A percentile compares a stretch with the other conserved stretches of the same genome.
Evolutionary conservation across 2,329 filamentous ascomycete species (phyloP).

Genomic region (Colletotrichum plurivorum): DNA sequence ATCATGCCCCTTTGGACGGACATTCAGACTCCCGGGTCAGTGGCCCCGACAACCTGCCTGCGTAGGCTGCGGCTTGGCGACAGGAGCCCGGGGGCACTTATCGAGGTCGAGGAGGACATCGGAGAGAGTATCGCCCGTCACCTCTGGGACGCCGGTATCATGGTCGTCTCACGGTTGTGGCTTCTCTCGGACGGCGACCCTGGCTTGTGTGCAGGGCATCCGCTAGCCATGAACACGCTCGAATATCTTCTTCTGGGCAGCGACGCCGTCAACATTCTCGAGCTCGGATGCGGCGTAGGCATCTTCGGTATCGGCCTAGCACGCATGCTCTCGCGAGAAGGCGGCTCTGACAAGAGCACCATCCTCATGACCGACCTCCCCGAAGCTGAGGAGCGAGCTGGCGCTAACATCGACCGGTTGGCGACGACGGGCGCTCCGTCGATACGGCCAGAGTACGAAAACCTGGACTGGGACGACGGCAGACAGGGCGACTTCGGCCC

Average conservation of each 20-base stretch:
- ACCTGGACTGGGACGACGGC: conserved; percentile 71
- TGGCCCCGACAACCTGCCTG: conserved; percentile 46
- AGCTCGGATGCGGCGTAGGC: conserved; percentile 71
- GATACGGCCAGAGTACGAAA: conserved; percentile 62
- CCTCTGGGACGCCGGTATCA: conserved; percentile 71
- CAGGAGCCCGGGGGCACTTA: conserved; percentile 42
- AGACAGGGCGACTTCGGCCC: conserved; percentile 59
- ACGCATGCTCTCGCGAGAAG: conserved; percentile 49
- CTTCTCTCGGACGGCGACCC: conserved; percentile 32
- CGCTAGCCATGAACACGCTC: conserved; percentile 3
- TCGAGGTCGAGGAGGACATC: conserved; percentile 69
- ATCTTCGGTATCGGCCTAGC: conserved; percentile 65
- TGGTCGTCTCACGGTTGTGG: conserved; percentile 56
- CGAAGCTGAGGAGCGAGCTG: conserved; percentile 65
- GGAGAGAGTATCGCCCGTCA: conserved; percentile 73
- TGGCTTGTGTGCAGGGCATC: neutral
- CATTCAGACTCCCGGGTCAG: conserved; percentile 40
- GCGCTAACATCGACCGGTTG: conserved; percentile 60
- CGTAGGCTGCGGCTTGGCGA: conserved; percentile 49
- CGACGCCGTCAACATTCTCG: conserved; percentile 59
- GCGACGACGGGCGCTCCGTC: neutral
- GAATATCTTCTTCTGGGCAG: conserved; percentile 47
- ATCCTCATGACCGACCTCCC: conserved; percentile 70
- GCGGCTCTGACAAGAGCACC: conserved; percentile 44
- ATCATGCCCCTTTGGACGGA: conserved; percentile 61